Percentiles rank a stretch among this genome's conserved stretches.
phyloP scores from a whole-genome alignment of 73 alveolate species.

The Symbiodinium pilosum region DNA sequence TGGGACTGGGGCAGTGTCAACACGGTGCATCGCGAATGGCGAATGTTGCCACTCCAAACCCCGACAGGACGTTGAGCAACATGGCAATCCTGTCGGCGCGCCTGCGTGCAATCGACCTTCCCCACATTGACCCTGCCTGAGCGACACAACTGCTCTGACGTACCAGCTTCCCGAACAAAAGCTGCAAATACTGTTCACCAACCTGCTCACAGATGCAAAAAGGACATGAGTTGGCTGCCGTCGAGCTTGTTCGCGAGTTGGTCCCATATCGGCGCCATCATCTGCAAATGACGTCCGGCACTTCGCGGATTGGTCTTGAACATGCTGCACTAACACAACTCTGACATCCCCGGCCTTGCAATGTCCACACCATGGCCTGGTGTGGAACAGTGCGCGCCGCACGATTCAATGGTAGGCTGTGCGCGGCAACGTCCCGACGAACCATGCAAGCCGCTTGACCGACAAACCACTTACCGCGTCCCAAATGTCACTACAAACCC shows the following conservation, averaged over 20 bases:
- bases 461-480: not conserved
- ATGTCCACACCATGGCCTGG: constrained; percentile 72
- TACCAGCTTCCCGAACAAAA: too few relatives aligned
- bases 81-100: not conserved
- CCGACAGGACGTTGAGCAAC: not conserved
- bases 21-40: not conserved
- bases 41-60: not conserved
- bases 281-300: not conserved
- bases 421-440: too few relatives aligned
- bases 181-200: too few relatives aligned
- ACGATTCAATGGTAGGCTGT: too few relatives aligned
- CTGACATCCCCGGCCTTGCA: constrained; percentile 18
- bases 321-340: too few relatives aligned
- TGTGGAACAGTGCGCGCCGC: too few relatives aligned
- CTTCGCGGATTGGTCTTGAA: not conserved
- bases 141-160: too few relatives aligned
- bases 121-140: constrained; percentile 46
- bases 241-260: constrained; percentile 33
- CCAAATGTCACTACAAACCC: too few relatives aligned
- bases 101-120: constrained; percentile 83
- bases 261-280: constrained; percentile 79
- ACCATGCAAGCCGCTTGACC: too few relatives aligned
- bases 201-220: not conserved
- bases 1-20: constrained; percentile 8
- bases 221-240: not conserved